These are phyloP conservation scores for Malania oleifera DNA, from an alignment of 164 flowering plant genomes.

Conservation along the genomic window DNA sequence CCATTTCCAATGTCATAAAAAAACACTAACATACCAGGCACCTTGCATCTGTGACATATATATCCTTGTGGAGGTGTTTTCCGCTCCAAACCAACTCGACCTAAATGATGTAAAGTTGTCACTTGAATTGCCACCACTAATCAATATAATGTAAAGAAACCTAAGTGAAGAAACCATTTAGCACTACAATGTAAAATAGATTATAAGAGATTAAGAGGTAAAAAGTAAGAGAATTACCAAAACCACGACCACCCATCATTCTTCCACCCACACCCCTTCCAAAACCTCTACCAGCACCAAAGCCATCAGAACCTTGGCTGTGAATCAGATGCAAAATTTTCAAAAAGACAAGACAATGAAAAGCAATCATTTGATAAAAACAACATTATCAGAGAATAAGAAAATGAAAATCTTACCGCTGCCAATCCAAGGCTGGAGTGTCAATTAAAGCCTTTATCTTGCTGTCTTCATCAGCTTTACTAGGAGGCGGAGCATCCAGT, in stretches of 20 bases:
- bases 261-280: conserved; percentile 82
- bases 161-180: not conserved
- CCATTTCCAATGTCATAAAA: too few species aligned
- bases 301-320: conserved; percentile 73
- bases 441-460: conserved; percentile 85
- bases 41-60: conserved; percentile 90
- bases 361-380: not conserved
- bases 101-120: conserved; percentile 20
- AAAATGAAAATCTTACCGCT: conserved; percentile 42
- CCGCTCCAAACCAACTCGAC: conserved; percentile 54
- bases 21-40: conserved; percentile 59
- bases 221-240: conserved; percentile 40
- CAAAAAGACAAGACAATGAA: not conserved
- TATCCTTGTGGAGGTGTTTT: conserved; percentile 94
- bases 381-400: conserved; percentile 2
- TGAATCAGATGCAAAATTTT: conserved; percentile 6
- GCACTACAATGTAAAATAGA: not conserved
- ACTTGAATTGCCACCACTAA: too few species aligned
- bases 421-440: conserved; percentile 88
- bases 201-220: not conserved
- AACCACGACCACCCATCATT: conserved; percentile 77
- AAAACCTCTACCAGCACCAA: conserved; percentile 76
- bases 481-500: conserved; percentile 58
- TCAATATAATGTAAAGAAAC: not conserved
- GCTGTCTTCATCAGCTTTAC: conserved; percentile 84